Base-by-base conservation (phyloP, 73 alveolate species). In the Paramecium pentaurelia region DNA sequence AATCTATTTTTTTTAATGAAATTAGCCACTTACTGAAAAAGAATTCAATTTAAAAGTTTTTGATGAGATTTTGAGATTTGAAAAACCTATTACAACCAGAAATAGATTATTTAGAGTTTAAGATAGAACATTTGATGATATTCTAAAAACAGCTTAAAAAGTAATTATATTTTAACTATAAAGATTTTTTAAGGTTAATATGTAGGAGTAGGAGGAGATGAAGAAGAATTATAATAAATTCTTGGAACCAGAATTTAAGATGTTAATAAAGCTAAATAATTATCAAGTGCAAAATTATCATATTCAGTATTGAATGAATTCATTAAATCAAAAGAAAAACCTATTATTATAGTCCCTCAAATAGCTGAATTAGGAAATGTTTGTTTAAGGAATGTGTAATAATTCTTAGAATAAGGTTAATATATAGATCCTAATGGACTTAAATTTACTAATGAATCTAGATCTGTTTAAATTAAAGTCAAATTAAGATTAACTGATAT, bases 301-400 rank as follows among this genome's bases (percentile, higher is more conserved):
- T 49, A 80, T 45, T 80, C 91, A 0, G 34, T 80, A 0, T 44
- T 80, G 28, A 45, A 80, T 44, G 75, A 80, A 45, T 80, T 80
- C 49, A 28, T 80, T 22, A 80, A 49, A 36, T 45, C 91, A 0
- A 80, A 93, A 58, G 96, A 89, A 3, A 93, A 71, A 49, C 96
- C 96, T 32, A 93, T 95, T 58, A 95, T 95, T 37, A 68, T 95
- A 8, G 97, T 93, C n/a, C 97, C 97, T 7, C 93, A 77, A 20
- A 30, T 89, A 27, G 88, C 58, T 38, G 87, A 37, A 36, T 59
- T 49, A 16, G 96, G 97, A 38, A 95, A 93, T 60, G 28, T 95
- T 14, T 88, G 95, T 58, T 86, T 93, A 42, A 34, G 58, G 7
- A 93, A 95, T 85, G 96, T 93, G n/a, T 20, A 68, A 34, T 60